Evolutionary conservation across 2,329 filamentous ascomycete species (phyloP), one percentile per base, ranked within the genome.

Genomic region (Verticillium alfalfae): DNA sequence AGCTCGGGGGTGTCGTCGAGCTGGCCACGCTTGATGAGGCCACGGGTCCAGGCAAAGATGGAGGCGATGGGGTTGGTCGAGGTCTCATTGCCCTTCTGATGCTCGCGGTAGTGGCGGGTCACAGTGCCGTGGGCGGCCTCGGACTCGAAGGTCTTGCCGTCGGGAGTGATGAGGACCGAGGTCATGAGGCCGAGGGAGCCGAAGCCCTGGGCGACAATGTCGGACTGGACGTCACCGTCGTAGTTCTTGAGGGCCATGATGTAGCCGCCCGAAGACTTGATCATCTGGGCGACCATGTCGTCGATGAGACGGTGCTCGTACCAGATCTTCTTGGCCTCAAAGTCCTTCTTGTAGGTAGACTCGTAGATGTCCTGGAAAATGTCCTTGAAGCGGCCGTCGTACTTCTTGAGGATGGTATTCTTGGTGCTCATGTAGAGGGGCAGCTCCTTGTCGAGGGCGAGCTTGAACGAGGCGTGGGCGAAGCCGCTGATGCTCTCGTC

Each of bases 371-470:
- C 91, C 85, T 99, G 91, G 88, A 99, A 99, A 77, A 98, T 96
- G 74, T 99, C 95, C 88, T 98, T 98, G 87, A 99, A 99, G 71
- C 91, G 87, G 60, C 95, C 95, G 74, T 99, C 95, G 80, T 99
- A 99, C 78, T 93, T 94, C 85, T 99, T 99, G 69, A 99, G 83
- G 71, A 99, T 99, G 70, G 95, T 99, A 85, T 98, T 98, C 90
- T 99, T 99, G 79, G 95, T 99, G 85, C 92, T 97, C 94, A 98
- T 96, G 84, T 98, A 99, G 72, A 99, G 84, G n/a, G 95, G 95
- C 68, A 96, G 82, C 66, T 83, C 83, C 86, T 97, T 95, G 77
- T 87, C 83, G 56, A 98, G 81, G 38, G 95, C 94, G 68, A 97
- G 87, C 88, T 97, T 96, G 88, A 99, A 98, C 69, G 89, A 93